Base-by-base conservation (phyloP, 768 basidiomycete genomes). In the Tylopilus felleus region DNA sequence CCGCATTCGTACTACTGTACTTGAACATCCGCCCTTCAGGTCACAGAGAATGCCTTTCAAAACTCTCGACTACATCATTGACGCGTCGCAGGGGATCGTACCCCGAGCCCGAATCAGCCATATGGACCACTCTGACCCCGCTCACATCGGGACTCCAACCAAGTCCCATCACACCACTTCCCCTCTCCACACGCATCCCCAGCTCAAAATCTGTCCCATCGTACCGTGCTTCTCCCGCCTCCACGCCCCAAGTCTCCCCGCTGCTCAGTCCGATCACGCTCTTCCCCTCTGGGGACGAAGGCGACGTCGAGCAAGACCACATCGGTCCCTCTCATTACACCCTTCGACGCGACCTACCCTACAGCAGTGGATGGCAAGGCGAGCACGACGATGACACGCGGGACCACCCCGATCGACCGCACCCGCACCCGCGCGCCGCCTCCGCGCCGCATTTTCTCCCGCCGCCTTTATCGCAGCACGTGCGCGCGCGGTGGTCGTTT, bases 311-410 rank as follows among this genome's bases (percentile, higher is more conserved):
- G 25, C 73, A 60, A 22, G 58, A 75, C 25, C 47, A 72, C 17
- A 71, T 82, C 69, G 78, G 75, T 55, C 78, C 81, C 10, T 63
- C 74, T 10, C 81, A 80, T 42, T 84, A 84, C 59, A 71, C 65
- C 14, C 60, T 66, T 17, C 73, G 73, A 43, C 72, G 74, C 33
- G 76, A 78, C 22, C 52, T 56, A 29, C 71, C 70, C 41, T 63
- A 72, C 28, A 28, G 38, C 19, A 36, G 14, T 14, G 63, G 67
- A 55, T 74, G 77, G 76, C 61, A 74, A 21, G 55, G 53, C 36
- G 60, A 58, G 29, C 53, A 60, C 50, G 59, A 56, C 19, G 52
- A 56, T 17, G 48, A 57, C 27, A 58, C 22, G 27, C 41, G 51
- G 38, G 53, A 28, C n/a, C 40, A 16, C n/a, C n/a, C n/a, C n/a